Conservation (phyloP, 2,329 filamentous ascomycete species). For the Nakataea oryzae region DNA sequence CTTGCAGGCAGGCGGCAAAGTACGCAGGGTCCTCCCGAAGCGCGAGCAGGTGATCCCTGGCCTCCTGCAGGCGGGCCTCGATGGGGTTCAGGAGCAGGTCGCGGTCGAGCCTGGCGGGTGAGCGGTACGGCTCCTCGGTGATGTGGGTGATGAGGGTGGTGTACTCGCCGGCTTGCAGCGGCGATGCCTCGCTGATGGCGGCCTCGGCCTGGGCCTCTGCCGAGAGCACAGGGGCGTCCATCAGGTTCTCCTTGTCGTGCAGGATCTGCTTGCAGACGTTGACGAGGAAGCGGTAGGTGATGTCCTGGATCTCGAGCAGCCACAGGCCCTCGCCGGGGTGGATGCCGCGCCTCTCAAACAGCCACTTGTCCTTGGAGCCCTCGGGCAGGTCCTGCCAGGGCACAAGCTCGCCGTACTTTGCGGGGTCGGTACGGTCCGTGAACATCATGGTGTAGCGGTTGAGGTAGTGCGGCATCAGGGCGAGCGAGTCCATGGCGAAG, state of each 20-base stretch:
- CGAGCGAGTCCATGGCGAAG: constrained; percentile 8
- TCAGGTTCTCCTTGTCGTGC: constrained; percentile 1
- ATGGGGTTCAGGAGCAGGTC: constrained; percentile 5
- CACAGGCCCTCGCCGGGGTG: constrained; percentile 10
- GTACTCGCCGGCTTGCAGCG: not conserved
- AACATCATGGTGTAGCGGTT: constrained; percentile 23
- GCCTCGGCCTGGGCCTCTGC: not conserved
- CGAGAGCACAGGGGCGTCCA: not conserved
- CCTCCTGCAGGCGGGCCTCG: constrained; percentile 6
- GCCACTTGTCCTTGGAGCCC: constrained; percentile 2
- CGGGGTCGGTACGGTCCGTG: constrained; percentile 13
- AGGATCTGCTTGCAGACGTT: constrained; percentile 1
- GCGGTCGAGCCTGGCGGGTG: constrained; percentile 2
- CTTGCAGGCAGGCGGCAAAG: constrained; percentile 4
- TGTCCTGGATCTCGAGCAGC: constrained; percentile 9
- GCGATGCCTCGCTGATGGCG: not conserved
- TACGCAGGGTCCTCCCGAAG: constrained; percentile 10
- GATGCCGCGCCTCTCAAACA: constrained; percentile 8
- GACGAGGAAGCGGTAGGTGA: constrained; percentile 7
- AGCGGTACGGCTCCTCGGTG: constrained; percentile 8
- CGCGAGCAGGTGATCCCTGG: constrained; percentile 10
- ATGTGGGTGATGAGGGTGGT: constrained; percentile 1
- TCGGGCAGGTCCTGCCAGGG: constrained; percentile 6
- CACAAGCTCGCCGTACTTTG: constrained; percentile 22
- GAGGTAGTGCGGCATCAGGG: constrained; percentile 13